A percentile compares a stretch with the other conserved stretches of the same genome.
Evolutionary conservation across 352 stramenopile species (phyloP).

Genomic region (Aphanomyces invadans): DNA sequence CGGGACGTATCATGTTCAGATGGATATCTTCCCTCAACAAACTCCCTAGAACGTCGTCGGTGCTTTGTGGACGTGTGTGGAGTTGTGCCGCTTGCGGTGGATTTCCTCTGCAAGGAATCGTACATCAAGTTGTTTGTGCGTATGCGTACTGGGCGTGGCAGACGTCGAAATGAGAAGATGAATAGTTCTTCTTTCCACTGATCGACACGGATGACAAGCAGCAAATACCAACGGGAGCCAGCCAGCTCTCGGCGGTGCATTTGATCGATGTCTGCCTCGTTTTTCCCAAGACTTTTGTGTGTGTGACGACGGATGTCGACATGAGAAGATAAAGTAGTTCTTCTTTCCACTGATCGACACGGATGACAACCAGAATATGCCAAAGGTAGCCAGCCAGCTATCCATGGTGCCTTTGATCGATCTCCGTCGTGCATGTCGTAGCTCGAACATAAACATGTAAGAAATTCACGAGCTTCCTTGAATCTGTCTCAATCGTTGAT

Average conservation of each 20-base stretch:
- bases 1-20: slow-evolving; percentile 8
- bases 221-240: slow-evolving; percentile 8
- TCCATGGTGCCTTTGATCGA: slow-evolving; percentile 19
- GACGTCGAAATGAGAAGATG: slow-evolving; percentile 19
- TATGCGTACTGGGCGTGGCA: neutral
- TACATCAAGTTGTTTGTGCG: neutral
- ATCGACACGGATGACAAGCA: slow-evolving; percentile 19
- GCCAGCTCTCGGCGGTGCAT: slow-evolving; percentile 8
- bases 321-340: slow-evolving; percentile 18
- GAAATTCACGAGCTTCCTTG: too few species aligned
- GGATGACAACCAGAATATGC: slow-evolving; percentile 15
- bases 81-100: slow-evolving; percentile 1
- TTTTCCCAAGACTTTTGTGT: too few species aligned
- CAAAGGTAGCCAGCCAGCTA: slow-evolving; percentile 21
- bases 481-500: too few species aligned
- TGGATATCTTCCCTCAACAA: slow-evolving; percentile 24
- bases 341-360: slow-evolving; percentile 25
- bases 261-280: slow-evolving; percentile 24
- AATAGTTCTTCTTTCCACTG: slow-evolving; percentile 22
- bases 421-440: neutral
- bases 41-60: slow-evolving; percentile 7
- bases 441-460: too few species aligned
- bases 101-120: neutral
- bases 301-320: slow-evolving; percentile 12
- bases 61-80: neutral